phyloP scores from a whole-genome alignment of 352 stramenopile genomes.

The Hyaloperonospora brassicae region DNA sequence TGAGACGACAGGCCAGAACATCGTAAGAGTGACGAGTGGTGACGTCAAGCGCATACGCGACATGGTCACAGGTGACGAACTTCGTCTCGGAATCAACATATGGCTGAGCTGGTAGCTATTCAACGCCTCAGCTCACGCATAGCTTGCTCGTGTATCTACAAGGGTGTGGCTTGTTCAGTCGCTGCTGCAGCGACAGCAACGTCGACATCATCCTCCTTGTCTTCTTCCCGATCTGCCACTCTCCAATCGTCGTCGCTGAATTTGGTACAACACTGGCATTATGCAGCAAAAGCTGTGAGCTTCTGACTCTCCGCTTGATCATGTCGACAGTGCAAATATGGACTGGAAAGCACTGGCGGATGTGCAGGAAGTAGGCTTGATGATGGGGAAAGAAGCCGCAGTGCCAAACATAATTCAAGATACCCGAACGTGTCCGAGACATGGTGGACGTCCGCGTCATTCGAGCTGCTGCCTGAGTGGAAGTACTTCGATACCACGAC shows the following conservation, averaged over 20 bases:
- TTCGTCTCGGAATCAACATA: conserved; percentile 89
- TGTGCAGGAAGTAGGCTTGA: conserved; percentile 77
- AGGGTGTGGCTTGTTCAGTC: conserved; percentile 25
- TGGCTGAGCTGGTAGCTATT: conserved; percentile 86
- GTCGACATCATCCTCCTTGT: conserved; percentile 20
- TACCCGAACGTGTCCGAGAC: conserved; percentile 52
- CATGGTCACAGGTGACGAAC: conserved; percentile 18
- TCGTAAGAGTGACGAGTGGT: conserved; percentile 28
- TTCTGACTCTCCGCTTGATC: conserved; percentile 54
- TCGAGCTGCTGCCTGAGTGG: conserved; percentile 44
- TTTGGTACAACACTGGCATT: conserved; percentile 73
- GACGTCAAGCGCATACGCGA: neutral
- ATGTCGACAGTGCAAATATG: conserved; percentile 80
- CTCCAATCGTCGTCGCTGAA: conserved; percentile 13
- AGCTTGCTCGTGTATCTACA: conserved; percentile 64
- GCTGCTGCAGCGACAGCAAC: conserved; percentile 27
- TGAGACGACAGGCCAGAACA: too few relatives aligned
- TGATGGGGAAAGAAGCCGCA: conserved; percentile 41
- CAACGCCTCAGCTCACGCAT: conserved; percentile 60
- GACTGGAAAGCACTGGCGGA: conserved; percentile 81
- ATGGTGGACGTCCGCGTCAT: conserved; percentile 58
- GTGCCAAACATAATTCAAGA: conserved; percentile 37
- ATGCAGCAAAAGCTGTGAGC: conserved; percentile 81
- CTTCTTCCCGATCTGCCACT: conserved; percentile 16
- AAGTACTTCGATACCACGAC: conserved; percentile 83